A percentile compares a stretch with the other conserved stretches of the same genome.
Conservation (phyloP, 331 rosid genomes). For the Malus hybrid region DNA sequence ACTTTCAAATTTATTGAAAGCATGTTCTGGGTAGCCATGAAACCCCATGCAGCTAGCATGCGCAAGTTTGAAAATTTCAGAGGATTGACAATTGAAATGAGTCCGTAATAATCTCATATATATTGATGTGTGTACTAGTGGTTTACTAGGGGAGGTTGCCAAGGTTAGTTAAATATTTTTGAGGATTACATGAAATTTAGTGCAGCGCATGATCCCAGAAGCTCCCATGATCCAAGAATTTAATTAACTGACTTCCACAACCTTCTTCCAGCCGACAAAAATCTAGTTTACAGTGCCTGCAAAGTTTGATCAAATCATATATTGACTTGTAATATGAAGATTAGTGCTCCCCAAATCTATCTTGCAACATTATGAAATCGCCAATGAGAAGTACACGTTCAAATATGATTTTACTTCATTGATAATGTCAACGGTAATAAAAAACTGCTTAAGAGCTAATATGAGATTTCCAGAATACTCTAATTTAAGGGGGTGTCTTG, state of each 20-base stretch:
- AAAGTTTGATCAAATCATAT: not conserved
- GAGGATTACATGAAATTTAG: constrained; percentile 19
- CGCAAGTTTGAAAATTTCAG: not conserved
- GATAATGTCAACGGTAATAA: too few species aligned
- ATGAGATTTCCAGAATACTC: too few species aligned
- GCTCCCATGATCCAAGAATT: constrained; percentile 40
- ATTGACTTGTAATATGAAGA: too few species aligned
- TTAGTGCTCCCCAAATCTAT: too few species aligned
- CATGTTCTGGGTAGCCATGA: not conserved
- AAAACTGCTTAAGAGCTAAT: not conserved
- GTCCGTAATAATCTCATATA: not conserved
- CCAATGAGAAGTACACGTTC: too few species aligned
- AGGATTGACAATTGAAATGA: not conserved
- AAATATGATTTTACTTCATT: too few species aligned
- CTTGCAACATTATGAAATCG: too few species aligned
- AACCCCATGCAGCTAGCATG: not conserved
- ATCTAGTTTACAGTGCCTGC: not conserved
- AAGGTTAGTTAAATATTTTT: not conserved
- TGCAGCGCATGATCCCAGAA: constrained; percentile 42
- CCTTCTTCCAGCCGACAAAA: constrained; percentile 13
- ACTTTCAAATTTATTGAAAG: not conserved
- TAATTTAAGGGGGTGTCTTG: too few species aligned
- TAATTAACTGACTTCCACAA: constrained; percentile 15
- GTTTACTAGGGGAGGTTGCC: not conserved
- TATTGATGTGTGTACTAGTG: not conserved